phyloP scores from a whole-genome alignment of 1,139 yeast species.

The Yamadazyma pseudoaaseri region DNA sequence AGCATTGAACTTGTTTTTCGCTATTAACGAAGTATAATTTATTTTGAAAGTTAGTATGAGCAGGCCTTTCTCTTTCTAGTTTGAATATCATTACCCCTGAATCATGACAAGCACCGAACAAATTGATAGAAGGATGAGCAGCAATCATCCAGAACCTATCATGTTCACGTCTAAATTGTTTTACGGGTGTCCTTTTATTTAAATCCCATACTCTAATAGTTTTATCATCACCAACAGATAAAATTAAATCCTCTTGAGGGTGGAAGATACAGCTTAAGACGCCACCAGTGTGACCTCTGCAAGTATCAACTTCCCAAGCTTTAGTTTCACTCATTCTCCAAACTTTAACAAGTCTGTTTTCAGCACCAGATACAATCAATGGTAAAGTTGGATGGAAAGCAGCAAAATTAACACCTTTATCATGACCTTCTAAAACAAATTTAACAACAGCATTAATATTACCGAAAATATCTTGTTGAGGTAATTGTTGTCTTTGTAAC shows the following conservation, averaged over 20 bases:
- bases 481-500: slow-evolving; percentile 66
- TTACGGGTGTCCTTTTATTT: slow-evolving; percentile 89
- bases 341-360: slow-evolving; percentile 89
- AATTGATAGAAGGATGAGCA: slow-evolving; percentile 84
- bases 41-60: slow-evolving; percentile 70
- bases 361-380: slow-evolving; percentile 93
- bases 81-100: slow-evolving; percentile 98
- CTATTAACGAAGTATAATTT: slow-evolving; percentile 73
- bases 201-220: slow-evolving; percentile 98
- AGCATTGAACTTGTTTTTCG: slow-evolving; percentile 83
- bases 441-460: slow-evolving; percentile 92
- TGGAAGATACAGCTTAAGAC: slow-evolving; percentile 90
- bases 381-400: slow-evolving; percentile 97
- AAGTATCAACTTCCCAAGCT: slow-evolving; percentile 99
- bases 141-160: slow-evolving; percentile 95
- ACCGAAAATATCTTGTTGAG: slow-evolving; percentile 92
- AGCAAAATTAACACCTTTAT: slow-evolving; percentile 98
- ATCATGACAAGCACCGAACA: slow-evolving; percentile 97
- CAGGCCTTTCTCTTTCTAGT: slow-evolving; percentile 96
- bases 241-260: slow-evolving; percentile 87
- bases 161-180: slow-evolving; percentile 90
- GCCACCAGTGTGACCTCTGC: slow-evolving; percentile 95
- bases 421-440: slow-evolving; percentile 96
- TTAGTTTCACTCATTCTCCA: slow-evolving; percentile 99
- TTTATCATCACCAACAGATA: slow-evolving; percentile 94